Evolutionary conservation across 352 stramenopile genomes (phyloP), one percentile per base, ranked within the genome.

Genomic region (Phytophthora sojae): DNA sequence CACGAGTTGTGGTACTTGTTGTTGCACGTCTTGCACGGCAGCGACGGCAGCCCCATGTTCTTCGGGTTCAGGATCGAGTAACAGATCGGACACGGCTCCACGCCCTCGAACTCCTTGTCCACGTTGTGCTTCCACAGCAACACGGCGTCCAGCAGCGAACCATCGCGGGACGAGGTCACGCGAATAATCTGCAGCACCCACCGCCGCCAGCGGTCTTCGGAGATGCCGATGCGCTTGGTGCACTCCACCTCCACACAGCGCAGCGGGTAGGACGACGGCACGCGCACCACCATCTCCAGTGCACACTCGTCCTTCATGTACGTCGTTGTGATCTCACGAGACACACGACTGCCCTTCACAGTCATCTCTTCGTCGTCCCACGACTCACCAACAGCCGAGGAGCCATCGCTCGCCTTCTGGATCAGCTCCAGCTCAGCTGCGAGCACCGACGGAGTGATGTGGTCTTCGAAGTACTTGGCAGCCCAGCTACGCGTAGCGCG

Each of bases 1-100:
- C 93, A 98, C 72, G 88, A 93, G 75, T 95, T 96, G 83, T 98
- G 93, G 81, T 97, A 98, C 79, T 95, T 96, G 85, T 97, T 98
- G 59, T 76, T 82, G 83, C 93, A 98, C 30, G 91, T 97, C 71
- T 97, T 97, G 85, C 93, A 98, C 29, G 87, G 77, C 63, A 98
- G 66, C 35, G 90, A 94, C 37, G 93, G 93, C 57, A 98, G 75
- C 0, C 82, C 86, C 88, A 97, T 96, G 52, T 88, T 96, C 79
- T 96, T 96, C 7, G 91, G 89, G 68, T 98, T 96, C 51, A 98
- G 66, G 75, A 97, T 97, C 57, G 87, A 96, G 79, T 97, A 98
- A 63, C 93, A 98, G 70, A 98, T 98, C 58, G 93, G 91, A 62
- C 93, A 98, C 15, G 93, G 93, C 75, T 97, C 93, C 30, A 98